Base-by-base conservation (phyloP, 305 asterid species). In the Rubia peregrina region DNA sequence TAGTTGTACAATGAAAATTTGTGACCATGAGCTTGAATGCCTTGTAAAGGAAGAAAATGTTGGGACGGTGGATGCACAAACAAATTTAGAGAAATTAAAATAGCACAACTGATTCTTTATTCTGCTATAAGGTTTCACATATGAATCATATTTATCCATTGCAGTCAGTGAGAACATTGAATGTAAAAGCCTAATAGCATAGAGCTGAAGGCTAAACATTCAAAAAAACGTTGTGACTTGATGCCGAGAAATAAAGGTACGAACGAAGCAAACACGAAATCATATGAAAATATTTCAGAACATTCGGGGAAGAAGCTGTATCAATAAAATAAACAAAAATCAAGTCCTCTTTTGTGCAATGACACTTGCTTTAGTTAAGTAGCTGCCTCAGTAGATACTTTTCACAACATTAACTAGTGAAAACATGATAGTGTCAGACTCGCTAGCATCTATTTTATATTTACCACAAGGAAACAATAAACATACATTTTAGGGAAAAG, bases 231-330 rank as follows among this genome's bases (percentile, higher is more conserved):
- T 92, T 53, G 99, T 87, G 74, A 92, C 85, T n/a, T 97, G 99
- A 95, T 92, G 85, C 92, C 99, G 62, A 92, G 92, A 80, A 75
- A 95, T 83, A 95, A 95, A 63, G 99, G 99, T 61, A 92, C 88
- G 74, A 95, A 92, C 59, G 97, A 92, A 74, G 98, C 84, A 81
- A 95, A 92, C 78, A 95, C 81, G 55, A 92, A 90, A 73, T 94
- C 96, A 75, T 95, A 92, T 69, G 99, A 97, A 79, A 98, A 71
- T 98, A 88, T 30, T 92, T 81, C 79, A 90, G 92, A 76, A 86
- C 77, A 57, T 80, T 86, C 80, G 88, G 78, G 77, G 95, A 79
- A 59, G 97, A 95, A 87, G 88, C 98, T 95, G 98, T 83, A 76
- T 33, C 48, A 72, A 46, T 40, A 73, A 55, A 59, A 48, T 24